Conservation (phyloP, 2,329 filamentous ascomycete genomes). For the Monosporascus sp. region DNA sequence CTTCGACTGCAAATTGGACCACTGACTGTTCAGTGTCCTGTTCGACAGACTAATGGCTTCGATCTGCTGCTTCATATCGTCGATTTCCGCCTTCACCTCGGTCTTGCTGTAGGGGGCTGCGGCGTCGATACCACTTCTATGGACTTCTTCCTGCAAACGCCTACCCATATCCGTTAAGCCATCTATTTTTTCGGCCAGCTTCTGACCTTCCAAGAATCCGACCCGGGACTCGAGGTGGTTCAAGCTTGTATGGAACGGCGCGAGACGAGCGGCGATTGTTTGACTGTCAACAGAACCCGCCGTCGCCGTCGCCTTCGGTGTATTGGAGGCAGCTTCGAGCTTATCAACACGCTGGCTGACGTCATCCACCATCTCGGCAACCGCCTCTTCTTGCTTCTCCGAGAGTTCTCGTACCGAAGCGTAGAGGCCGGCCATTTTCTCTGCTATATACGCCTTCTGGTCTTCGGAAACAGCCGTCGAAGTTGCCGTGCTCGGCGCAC, state of each 20-base stretch:
- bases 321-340: slow-evolving; percentile 1
- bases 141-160: slow-evolving; percentile 3
- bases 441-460: not conserved
- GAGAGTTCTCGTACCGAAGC: not conserved
- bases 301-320: not conserved
- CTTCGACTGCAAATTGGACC: slow-evolving; percentile 43
- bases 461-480: no score
- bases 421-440: not conserved
- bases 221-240: not conserved
- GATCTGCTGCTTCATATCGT: slow-evolving; percentile 23
- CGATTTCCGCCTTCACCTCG: slow-evolving; percentile 19
- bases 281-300: not conserved
- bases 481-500: not conserved
- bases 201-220: not conserved
- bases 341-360: slow-evolving; percentile 1
- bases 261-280: not conserved
- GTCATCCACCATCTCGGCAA: slow-evolving; percentile 13
- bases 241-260: not conserved
- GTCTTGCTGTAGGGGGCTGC: not conserved
- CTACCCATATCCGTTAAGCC: slow-evolving; percentile 1
- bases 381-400: slow-evolving; percentile 7
- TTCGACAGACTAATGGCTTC: slow-evolving; percentile 32
- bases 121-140: not conserved
- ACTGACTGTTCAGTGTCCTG: slow-evolving; percentile 39
- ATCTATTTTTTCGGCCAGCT: not conserved